A percentile compares a stretch with the other conserved stretches of the same genome.
Conservation (phyloP, 2,329 filamentous ascomycete genomes). For the Aureobasidium pullulans region DNA sequence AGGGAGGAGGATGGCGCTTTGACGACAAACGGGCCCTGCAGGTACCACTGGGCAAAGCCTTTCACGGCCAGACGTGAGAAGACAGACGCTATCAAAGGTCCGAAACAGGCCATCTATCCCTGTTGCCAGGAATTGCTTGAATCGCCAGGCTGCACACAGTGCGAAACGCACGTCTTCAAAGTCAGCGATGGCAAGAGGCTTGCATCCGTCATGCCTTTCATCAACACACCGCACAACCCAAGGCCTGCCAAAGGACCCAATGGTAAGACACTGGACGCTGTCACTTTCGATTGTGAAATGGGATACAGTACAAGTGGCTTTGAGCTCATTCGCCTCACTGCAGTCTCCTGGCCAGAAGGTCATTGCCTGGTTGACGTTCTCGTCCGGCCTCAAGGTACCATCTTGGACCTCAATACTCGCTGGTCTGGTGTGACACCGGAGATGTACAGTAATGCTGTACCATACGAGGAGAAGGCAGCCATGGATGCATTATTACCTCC, state of each 20-base stretch:
- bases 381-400: conserved; percentile 72
- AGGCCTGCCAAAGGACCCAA: conserved; percentile 34
- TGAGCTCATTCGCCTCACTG: conserved; percentile 84
- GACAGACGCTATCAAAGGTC: conserved; percentile 50
- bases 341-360: conserved; percentile 76
- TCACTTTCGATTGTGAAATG: conserved; percentile 97
- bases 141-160: conserved; percentile 67
- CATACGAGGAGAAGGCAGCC: conserved; percentile 34
- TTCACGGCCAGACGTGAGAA: conserved; percentile 50
- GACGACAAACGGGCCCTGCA: conserved; percentile 69
- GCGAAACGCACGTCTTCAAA: conserved; percentile 79
- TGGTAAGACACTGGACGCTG: conserved; percentile 43
- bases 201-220: conserved; percentile 71
- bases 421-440: conserved; percentile 82
- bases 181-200: conserved; percentile 67
- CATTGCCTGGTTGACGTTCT: conserved; percentile 73
- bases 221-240: conserved; percentile 63
- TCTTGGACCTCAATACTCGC: conserved; percentile 84
- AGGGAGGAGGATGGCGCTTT: conserved; percentile 68
- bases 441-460: conserved; percentile 62
- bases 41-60: conserved; percentile 69
- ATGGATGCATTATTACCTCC: conserved; percentile 16
- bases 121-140: conserved; percentile 76
- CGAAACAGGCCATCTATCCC: conserved; percentile 56
- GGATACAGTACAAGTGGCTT: conserved; percentile 83